These are phyloP conservation scores for Leptographium radiaticola DNA, from an alignment of 2,329 filamentous ascomycete species.

Conservation along the genomic window DNA sequence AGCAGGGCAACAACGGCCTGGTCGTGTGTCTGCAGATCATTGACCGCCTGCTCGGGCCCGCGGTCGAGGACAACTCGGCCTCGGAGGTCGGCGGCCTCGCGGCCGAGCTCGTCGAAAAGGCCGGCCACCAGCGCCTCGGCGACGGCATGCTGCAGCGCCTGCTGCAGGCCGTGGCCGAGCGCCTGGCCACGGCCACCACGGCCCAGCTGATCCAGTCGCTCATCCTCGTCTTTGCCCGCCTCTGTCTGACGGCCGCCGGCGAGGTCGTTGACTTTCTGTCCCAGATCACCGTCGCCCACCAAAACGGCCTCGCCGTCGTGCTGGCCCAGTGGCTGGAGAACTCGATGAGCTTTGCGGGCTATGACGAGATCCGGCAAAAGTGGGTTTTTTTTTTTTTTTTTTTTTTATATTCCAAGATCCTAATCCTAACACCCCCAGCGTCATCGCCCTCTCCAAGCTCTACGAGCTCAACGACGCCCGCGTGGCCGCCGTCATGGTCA, in stretches of 20 bases:
- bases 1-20: conserved; percentile 65
- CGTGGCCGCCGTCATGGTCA: conserved; percentile 67
- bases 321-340: conserved; percentile 95
- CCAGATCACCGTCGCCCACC: conserved; percentile 64
- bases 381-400: conserved; percentile 30
- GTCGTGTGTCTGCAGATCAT: conserved; percentile 87
- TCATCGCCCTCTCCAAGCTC: conserved; percentile 84
- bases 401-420: conserved; percentile 15
- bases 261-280: conserved; percentile 90
- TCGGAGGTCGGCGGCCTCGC: conserved; percentile 94
- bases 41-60: conserved; percentile 71
- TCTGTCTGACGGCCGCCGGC: conserved; percentile 71
- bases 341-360: conserved; percentile 92
- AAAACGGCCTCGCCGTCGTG: conserved; percentile 79
- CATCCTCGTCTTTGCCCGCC: conserved; percentile 84
- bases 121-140: conserved; percentile 78
- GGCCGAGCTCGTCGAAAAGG: conserved; percentile 89
- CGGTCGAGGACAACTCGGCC: conserved; percentile 83
- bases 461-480: conserved; percentile 78
- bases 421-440: too few relatives aligned
- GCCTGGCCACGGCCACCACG: conserved; percentile 69
- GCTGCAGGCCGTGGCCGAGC: conserved; percentile 73
- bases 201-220: conserved; percentile 90
- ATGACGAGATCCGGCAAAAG: conserved; percentile 96
- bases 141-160: conserved; percentile 73